Conservation (phyloP, 208 protist species). For the Crithidia expoeki region DNA sequence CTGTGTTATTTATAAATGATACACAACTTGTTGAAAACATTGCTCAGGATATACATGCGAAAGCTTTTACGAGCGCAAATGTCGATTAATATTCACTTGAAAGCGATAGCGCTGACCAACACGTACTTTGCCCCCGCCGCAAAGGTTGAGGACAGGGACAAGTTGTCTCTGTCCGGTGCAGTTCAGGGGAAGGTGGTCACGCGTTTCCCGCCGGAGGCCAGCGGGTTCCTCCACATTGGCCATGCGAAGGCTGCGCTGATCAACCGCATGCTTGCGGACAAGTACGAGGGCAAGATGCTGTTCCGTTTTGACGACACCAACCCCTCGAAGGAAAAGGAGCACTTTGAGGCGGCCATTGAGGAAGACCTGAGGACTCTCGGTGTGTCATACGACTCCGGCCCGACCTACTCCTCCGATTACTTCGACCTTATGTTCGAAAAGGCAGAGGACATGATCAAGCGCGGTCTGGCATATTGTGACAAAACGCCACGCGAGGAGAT, state of each 20-base stretch:
- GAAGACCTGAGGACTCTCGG: conserved; percentile 94
- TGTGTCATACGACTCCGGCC: conserved; percentile 87
- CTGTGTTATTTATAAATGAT: no score
- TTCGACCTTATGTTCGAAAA: conserved; percentile 96
- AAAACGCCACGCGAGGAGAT: conserved; percentile 96
- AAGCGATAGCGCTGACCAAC: conserved; percentile 55
- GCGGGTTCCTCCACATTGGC: conserved; percentile 98
- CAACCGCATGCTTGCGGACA: conserved; percentile 96
- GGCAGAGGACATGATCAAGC: conserved; percentile 90
- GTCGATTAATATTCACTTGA: conserved; percentile 73
- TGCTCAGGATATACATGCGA: conserved; percentile 39
- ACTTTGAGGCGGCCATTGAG: conserved; percentile 97
- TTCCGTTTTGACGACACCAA: conserved; percentile 99
- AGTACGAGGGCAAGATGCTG: conserved; percentile 97
- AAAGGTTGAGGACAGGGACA: conserved; percentile 56
- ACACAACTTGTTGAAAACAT: no score
- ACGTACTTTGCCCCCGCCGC: conserved; percentile 49
- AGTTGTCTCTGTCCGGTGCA: conserved; percentile 79
- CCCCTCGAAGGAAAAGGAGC: conserved; percentile 97
- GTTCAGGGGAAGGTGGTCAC: conserved; percentile 93
- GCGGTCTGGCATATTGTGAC: conserved; percentile 97
- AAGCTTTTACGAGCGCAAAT: conserved; percentile 46
- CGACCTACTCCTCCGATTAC: conserved; percentile 97
- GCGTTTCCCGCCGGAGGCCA: conserved; percentile 97
- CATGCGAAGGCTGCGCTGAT: conserved; percentile 99